A percentile compares a stretch with the other conserved stretches of the same genome.
phyloP scores from a whole-genome alignment of 2,329 filamentous ascomycete genomes.

The Phoma sp. region DNA sequence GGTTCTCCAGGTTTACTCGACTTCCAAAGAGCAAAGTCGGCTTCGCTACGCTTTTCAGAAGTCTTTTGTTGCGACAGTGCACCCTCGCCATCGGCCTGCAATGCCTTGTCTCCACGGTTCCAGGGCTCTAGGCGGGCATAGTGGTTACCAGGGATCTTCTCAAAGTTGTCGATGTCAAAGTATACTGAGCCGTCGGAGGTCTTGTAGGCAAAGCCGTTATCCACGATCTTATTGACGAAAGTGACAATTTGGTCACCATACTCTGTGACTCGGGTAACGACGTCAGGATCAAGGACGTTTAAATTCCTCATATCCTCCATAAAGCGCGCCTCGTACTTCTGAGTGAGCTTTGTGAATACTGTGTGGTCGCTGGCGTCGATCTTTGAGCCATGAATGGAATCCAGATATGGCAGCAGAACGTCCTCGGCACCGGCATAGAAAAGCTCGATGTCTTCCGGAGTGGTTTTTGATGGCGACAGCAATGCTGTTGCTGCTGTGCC shows the following conservation, averaged over 20 bases:
- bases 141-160: slow-evolving; percentile 74
- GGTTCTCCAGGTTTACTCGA: slow-evolving; percentile 90
- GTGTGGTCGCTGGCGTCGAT: slow-evolving; percentile 67
- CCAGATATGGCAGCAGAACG: slow-evolving; percentile 82
- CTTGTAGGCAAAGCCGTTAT: slow-evolving; percentile 84
- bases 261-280: slow-evolving; percentile 88
- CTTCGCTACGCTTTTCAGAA: slow-evolving; percentile 72
- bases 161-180: slow-evolving; percentile 88
- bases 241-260: slow-evolving; percentile 85
- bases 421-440: slow-evolving; percentile 68
- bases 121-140: slow-evolving; percentile 88
- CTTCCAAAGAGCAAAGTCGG: slow-evolving; percentile 95
- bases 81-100: slow-evolving; percentile 89
- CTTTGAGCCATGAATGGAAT: slow-evolving; percentile 63
- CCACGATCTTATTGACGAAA: slow-evolving; percentile 81
- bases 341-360: slow-evolving; percentile 88
- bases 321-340: slow-evolving; percentile 86
- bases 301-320: slow-evolving; percentile 84
- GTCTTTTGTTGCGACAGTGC: slow-evolving; percentile 66
- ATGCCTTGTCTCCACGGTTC: slow-evolving; percentile 79
- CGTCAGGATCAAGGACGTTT: slow-evolving; percentile 82
- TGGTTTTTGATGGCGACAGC: slow-evolving; percentile 34
- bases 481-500: slow-evolving; percentile 61
- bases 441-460: slow-evolving; percentile 44
- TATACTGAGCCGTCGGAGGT: slow-evolving; percentile 84